phyloP scores from a whole-genome alignment of 2,329 filamentous ascomycete genomes.

The Aspergillus brasiliensis region DNA sequence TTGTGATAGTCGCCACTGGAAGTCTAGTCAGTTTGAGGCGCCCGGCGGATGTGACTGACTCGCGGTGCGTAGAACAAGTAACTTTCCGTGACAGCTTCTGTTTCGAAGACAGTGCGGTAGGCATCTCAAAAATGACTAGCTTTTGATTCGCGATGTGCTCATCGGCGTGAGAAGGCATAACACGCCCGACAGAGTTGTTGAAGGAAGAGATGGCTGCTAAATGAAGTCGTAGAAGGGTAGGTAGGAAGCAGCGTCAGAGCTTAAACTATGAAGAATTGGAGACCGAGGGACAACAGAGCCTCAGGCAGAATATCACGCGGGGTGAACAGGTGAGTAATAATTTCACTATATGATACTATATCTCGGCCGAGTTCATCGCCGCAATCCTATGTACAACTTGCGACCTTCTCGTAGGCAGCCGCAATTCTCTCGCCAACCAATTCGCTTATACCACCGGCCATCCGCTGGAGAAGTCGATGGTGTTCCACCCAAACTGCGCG shows the following conservation, averaged over 20 bases:
- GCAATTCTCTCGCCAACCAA: not conserved
- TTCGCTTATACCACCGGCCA: slow-evolving; percentile 45
- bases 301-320: not conserved
- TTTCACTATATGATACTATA: no score
- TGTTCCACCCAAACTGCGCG: slow-evolving; percentile 53
- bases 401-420: not conserved
- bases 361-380: no score
- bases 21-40: slow-evolving; percentile 47
- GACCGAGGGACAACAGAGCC: not conserved
- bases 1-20: slow-evolving; percentile 41
- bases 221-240: slow-evolving; percentile 55
- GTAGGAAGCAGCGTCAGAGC: slow-evolving; percentile 25
- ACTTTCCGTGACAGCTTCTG: slow-evolving; percentile 54
- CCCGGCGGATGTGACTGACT: slow-evolving; percentile 51
- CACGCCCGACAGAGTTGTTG: slow-evolving; percentile 53
- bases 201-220: slow-evolving; percentile 53
- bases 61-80: slow-evolving; percentile 59
- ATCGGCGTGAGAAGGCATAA: slow-evolving; percentile 48
- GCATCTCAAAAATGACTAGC: slow-evolving; percentile 56
- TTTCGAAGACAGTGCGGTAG: slow-evolving; percentile 52
- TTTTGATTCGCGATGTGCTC: slow-evolving; percentile 47
- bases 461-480: slow-evolving; percentile 45
- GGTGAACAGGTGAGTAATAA: not conserved
- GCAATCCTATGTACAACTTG: not conserved
- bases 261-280: not conserved